phyloP scores from a whole-genome alignment of 2,329 filamentous ascomycete species.

The Trichoderma atrobrunneum region DNA sequence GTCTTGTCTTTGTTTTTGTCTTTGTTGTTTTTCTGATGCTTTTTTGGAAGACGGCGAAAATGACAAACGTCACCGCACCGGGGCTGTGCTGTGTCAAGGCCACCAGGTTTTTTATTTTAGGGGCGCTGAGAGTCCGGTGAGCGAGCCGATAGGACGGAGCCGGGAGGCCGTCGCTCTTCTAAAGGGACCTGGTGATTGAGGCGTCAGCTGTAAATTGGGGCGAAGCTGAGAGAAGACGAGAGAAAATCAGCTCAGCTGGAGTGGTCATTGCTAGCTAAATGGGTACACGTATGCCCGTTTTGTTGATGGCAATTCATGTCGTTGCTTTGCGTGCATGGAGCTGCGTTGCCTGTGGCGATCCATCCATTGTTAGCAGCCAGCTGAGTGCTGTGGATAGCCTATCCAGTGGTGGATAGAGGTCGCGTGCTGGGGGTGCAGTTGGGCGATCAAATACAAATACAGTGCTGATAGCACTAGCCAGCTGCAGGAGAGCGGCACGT shows the following conservation, averaged over 20 bases:
- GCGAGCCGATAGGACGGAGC: conserved; percentile 4
- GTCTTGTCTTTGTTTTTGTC: background rate
- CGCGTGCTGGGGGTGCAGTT: background rate
- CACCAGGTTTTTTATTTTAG: conserved; percentile 17
- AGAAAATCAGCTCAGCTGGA: background rate
- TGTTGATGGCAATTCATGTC: background rate
- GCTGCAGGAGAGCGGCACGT: background rate
- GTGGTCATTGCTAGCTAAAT: background rate
- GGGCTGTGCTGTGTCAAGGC: conserved; percentile 19
- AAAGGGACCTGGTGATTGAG: background rate
- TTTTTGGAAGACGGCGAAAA: background rate
- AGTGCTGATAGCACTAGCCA: background rate
- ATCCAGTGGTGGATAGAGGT: background rate
- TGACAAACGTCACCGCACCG: conserved; percentile 18
- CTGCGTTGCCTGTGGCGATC: background rate
- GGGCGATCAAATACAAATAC: background rate
- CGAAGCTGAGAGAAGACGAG: background rate
- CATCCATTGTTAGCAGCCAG: background rate
- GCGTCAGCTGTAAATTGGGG: conserved; percentile 11
- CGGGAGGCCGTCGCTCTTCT: background rate
- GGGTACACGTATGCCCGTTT: conserved; percentile 1
- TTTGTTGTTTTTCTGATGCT: background rate
- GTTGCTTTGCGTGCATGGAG: background rate
- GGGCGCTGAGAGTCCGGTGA: conserved; percentile 5
- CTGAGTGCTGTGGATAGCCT: background rate